Evolutionary conservation across 257 asterid genomes (phyloP), one percentile per base, ranked within the genome.

Genomic region (Solanum clarkiae): DNA sequence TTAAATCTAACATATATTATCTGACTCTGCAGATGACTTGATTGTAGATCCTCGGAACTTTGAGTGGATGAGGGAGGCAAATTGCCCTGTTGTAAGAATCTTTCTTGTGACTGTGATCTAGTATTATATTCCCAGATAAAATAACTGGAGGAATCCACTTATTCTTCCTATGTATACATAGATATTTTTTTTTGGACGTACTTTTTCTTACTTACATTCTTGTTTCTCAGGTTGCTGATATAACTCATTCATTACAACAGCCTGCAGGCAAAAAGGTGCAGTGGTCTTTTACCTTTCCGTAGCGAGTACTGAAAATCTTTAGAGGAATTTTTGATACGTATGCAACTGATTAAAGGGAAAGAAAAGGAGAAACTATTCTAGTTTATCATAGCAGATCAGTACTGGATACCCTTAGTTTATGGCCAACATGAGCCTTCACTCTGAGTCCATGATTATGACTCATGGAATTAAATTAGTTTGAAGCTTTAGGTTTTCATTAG

Each of bases 21-120:
- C 71, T 8, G 84, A 77, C n/a, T 83, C 49, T 88, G 88, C 93
- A 97, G 99, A 92, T 92, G 99, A 95, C 92, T 88, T 95, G 92
- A 93, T 97, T 80, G 98, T 97, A 85, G 99, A 95, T 92, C 99
- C 99, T 7, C 97, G 99, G 86, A 97, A 94, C 90, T 92, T 97
- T 11, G 98, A 97, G 92, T 94, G 99, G 99, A 90, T 97, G 91
- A 93, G 98, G 91, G 98, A 95, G 86, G 95, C 98, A 71, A 91
- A 95, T 45, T 92, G 98, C 86, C 99, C 99, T 56, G 97, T 97
- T 82, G 98, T 97, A 94, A 88, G 93, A 83, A 81, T 79, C 53
- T 85, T 85, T 18, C 69, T 49, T 14, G 1, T 53, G 7, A 84
- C 15, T 81, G 8, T 36, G n/a, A 16, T 74, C 51, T 84, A 18